Evolutionary conservation across 202 grass and related monocot species (phyloP), one percentile per base, ranked within the genome.

Genomic region (Panicum hallii): DNA sequence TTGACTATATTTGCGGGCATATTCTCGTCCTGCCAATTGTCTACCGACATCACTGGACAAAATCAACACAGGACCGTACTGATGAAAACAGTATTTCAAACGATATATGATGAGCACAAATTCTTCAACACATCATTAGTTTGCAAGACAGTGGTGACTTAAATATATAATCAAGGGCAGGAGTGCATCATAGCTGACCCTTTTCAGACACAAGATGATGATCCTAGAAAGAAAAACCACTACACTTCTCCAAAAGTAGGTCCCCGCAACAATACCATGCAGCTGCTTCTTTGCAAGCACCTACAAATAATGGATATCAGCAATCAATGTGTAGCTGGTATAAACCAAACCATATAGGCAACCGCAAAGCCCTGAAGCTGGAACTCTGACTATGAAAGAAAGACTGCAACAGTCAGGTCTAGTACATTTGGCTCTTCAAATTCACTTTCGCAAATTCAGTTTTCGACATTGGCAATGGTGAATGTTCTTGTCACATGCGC

Each of bases 81-180:
- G 13, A 36, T 55, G 55, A 62, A 72, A 67, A 43, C 19, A 62
- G 15, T 72, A 45, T 58, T 86, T 7, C 20, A 78, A 57, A 77
- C 6, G 65, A 44, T 65, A 63, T 9, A 86, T 86, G 78, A 82
- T 89, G 78, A 12, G 3, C 64, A 5, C 71, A 72, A 80, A 54
- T 84, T 36, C 60, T 63, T 43, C 48, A 80, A 20, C 65, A 20
- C 73, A 86, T 82, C 41, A 79, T 90, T 38, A 38, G 3, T 38
- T 82, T 48, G 28, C 30, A 82, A 11, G n/a, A 72, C 1, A 22
- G n/a, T 52, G 60, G 60, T 72, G 57, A 73, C 16, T 34, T 34
- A n/a, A 65, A 57, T 34, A 56, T 72, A 34, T 0, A 69, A 63
- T 71, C 77, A 63, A 30, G 38, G 32, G 22, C 44, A 85, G 23